Conservation (phyloP, 305 asterid genomes). For the Solanum aculeatissimum region DNA sequence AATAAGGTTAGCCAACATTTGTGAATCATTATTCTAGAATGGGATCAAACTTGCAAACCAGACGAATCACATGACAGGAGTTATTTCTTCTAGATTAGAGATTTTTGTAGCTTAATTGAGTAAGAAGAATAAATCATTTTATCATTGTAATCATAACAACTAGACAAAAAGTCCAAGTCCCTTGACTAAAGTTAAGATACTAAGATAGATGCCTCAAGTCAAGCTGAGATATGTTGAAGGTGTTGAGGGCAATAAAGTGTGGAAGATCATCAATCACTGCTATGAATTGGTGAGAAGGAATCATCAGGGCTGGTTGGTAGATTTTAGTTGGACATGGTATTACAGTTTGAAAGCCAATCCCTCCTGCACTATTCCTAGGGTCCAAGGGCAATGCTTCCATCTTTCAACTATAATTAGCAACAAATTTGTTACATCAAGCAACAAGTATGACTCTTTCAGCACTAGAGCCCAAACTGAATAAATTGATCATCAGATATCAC, state of each 20-base stretch:
- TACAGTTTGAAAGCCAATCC: neutral
- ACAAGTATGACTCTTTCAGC: neutral
- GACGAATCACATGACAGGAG: neutral
- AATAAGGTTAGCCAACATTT: neutral
- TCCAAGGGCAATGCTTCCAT: neutral
- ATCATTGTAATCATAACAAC: neutral
- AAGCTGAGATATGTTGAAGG: neutral
- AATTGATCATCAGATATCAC: neutral
- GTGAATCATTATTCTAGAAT: neutral
- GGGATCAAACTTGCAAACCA: neutral
- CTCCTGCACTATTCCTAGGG: neutral
- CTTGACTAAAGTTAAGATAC: neutral
- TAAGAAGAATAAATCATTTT: neutral
- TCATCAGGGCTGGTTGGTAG: neutral
- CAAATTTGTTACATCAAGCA: neutral
- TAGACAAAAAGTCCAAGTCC: neutral
- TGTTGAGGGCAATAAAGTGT: neutral
- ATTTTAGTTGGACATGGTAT: neutral
- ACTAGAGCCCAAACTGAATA: neutral
- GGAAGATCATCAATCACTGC: neutral
- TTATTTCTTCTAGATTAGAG: neutral
- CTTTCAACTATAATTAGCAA: neutral
- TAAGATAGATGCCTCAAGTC: neutral
- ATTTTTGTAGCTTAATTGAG: neutral
- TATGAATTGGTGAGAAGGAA: neutral